phyloP scores from a whole-genome alignment of 345 rosid genomes.

The Lepidium aucheri region DNA sequence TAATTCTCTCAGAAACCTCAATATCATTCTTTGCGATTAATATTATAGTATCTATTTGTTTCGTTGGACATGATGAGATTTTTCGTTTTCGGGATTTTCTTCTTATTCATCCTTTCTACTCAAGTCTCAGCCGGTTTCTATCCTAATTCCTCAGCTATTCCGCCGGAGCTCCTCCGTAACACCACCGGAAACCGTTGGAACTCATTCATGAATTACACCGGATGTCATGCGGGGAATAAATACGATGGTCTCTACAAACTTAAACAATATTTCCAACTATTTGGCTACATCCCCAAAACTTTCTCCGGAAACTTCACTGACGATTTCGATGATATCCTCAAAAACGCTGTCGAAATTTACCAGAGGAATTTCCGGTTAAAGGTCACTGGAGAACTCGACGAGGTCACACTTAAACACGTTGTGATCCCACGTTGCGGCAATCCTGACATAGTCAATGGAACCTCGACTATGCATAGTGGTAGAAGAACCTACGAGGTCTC shows the following conservation, averaged over 20 bases:
- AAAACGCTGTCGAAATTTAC: slow-evolving; percentile 56
- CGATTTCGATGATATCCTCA: slow-evolving; percentile 52
- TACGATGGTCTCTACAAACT: slow-evolving; percentile 21
- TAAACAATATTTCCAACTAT: slow-evolving; percentile 24
- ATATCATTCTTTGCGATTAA: neutral
- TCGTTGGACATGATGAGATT: neutral
- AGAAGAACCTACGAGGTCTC: slow-evolving; percentile 20
- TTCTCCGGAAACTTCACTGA: slow-evolving; percentile 47
- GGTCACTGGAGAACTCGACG: slow-evolving; percentile 65
- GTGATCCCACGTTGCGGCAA: slow-evolving; percentile 72
- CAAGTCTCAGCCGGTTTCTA: slow-evolving; percentile 21
- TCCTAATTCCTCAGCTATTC: slow-evolving; percentile 14
- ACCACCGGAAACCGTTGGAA: slow-evolving; percentile 17
- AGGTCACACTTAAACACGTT: slow-evolving; percentile 46
- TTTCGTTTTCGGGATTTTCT: slow-evolving; percentile 5
- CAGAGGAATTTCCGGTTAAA: slow-evolving; percentile 67
- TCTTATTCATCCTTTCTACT: slow-evolving; percentile 2
- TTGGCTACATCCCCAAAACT: slow-evolving; percentile 25
- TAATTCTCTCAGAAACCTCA: slow-evolving; percentile 31
- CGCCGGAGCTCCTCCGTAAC: slow-evolving; percentile 10
- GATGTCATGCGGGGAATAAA: slow-evolving; percentile 18
- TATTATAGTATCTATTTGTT: neutral
- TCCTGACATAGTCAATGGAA: slow-evolving; percentile 80
- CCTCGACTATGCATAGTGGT: slow-evolving; percentile 64
- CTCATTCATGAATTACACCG: slow-evolving; percentile 21